Evolutionary conservation across 2,329 filamentous ascomycete species (phyloP).

Genomic region (Penicillium corylophilum): DNA sequence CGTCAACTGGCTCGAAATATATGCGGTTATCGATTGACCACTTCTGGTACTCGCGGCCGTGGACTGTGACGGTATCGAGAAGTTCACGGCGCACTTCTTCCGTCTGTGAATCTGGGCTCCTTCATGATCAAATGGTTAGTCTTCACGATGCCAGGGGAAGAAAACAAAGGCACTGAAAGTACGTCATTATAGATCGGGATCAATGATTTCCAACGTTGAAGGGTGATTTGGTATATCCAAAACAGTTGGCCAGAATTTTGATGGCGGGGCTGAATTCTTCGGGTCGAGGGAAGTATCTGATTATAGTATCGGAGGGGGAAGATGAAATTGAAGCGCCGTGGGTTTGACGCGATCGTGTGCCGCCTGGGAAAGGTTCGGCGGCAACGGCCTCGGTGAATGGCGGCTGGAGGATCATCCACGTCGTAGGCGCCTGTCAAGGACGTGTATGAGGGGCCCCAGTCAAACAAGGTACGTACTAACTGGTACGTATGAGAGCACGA

Average conservation of each 20-base stretch:
- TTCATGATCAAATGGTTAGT: slow-evolving; percentile 32
- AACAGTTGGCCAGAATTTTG: slow-evolving; percentile 7
- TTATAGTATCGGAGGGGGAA: slow-evolving; percentile 12
- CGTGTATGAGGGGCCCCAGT: slow-evolving; percentile 25
- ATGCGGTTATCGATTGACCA: slow-evolving; percentile 64
- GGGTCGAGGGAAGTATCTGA: slow-evolving; percentile 12
- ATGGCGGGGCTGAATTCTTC: slow-evolving; percentile 19
- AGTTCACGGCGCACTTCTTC: slow-evolving; percentile 57
- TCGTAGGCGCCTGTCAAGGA: slow-evolving; percentile 23
- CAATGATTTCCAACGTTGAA: slow-evolving; percentile 3
- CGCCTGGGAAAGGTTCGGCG: slow-evolving; percentile 14
- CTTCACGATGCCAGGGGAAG: slow-evolving; percentile 6
- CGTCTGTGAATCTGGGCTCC: slow-evolving; percentile 48
- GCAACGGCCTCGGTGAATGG: slow-evolving; percentile 19
- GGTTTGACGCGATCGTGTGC: slow-evolving; percentile 27
- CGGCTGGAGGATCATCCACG: slow-evolving; percentile 25
- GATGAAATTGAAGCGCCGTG: slow-evolving; percentile 19
- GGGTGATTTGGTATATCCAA: slow-evolving; percentile 8
- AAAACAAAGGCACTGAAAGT: slow-evolving; percentile 9
- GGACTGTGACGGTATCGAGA: slow-evolving; percentile 58
- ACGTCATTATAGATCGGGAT: slow-evolving; percentile 30
- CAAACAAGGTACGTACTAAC: slow-evolving; percentile 30
- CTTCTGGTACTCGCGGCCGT: slow-evolving; percentile 66
- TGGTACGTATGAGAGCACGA: slow-evolving; percentile 26
- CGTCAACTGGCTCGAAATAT: slow-evolving; percentile 69